phyloP scores from a whole-genome alignment of 768 basidiomycete genomes.

The Hydnum rufescens region DNA sequence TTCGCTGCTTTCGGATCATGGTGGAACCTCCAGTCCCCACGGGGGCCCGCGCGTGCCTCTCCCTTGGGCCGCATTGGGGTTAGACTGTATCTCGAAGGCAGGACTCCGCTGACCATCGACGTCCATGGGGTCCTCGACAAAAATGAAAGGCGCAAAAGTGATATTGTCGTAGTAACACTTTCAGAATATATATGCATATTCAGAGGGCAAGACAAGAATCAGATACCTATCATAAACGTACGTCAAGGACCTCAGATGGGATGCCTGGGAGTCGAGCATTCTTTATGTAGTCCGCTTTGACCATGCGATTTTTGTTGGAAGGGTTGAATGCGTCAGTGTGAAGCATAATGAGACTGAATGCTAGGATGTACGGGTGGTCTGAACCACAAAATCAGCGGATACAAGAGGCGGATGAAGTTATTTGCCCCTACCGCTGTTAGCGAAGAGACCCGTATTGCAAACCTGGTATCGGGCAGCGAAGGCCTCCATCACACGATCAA shows the following conservation, averaged over 20 bases:
- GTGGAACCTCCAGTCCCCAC: constrained; percentile 15
- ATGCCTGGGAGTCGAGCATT: constrained; percentile 82
- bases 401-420: not conserved
- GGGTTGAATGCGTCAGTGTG: constrained; percentile 98
- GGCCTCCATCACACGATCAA: constrained; percentile 91
- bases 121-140: constrained; percentile 79
- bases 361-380: constrained; percentile 92
- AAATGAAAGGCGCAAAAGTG: constrained; percentile 88
- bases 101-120: constrained; percentile 7
- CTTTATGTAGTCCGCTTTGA: constrained; percentile 79
- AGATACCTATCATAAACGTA: constrained; percentile 30
- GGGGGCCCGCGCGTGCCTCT: too few relatives aligned
- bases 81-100: too few relatives aligned
- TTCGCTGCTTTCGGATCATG: constrained; percentile 36
- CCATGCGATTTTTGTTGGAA: constrained; percentile 95
- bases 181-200: not conserved
- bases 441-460: constrained; percentile 69
- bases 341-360: constrained; percentile 96
- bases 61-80: too few relatives aligned
- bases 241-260: constrained; percentile 65
- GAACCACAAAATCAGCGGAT: not conserved
- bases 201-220: constrained; percentile 5
- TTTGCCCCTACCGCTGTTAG: constrained; percentile 39
- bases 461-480: constrained; percentile 70
- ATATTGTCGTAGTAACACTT: constrained; percentile 98